These are phyloP conservation scores for Salix viminalis DNA, from an alignment of 345 rosid genomes.

Conservation along the genomic window DNA sequence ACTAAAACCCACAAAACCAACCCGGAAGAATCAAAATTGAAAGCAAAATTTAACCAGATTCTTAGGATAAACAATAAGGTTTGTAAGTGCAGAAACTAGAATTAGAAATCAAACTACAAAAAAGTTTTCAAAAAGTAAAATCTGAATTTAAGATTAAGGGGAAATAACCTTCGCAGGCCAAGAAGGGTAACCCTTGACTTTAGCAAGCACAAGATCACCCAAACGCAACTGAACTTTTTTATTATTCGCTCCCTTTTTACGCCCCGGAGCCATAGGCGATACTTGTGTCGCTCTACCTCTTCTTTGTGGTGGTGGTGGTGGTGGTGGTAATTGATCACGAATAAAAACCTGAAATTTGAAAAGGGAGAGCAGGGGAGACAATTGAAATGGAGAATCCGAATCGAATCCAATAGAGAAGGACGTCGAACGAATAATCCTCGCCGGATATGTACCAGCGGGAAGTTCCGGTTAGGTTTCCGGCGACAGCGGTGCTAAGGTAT, in stretches of 20 bases:
- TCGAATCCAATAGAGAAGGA: slow-evolving; percentile 4
- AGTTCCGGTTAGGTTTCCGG: slow-evolving; percentile 27
- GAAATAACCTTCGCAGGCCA: slow-evolving; percentile 93
- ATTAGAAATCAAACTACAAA: background rate
- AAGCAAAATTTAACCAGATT: background rate
- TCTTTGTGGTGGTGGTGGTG: background rate
- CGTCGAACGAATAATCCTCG: slow-evolving; percentile 9
- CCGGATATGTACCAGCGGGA: slow-evolving; percentile 18
- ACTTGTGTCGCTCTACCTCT: background rate
- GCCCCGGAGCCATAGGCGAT: slow-evolving; percentile 67
- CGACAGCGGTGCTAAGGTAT: slow-evolving; percentile 13
- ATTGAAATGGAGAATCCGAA: background rate
- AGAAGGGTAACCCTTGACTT: slow-evolving; percentile 89
- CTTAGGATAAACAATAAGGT: background rate
- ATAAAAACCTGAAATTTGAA: background rate
- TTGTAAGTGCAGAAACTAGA: background rate
- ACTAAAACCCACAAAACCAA: background rate
- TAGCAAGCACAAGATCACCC: slow-evolving; percentile 98
- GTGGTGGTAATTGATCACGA: background rate
- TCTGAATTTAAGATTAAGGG: background rate
- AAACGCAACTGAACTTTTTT: slow-evolving; percentile 52
- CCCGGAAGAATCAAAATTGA: background rate
- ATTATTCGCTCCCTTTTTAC: slow-evolving; percentile 71
- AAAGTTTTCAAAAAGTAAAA: background rate
- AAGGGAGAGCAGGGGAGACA: slow-evolving; percentile 1